Conservation (phyloP, 257 asterid genomes). For the Ilex asprella region DNA sequence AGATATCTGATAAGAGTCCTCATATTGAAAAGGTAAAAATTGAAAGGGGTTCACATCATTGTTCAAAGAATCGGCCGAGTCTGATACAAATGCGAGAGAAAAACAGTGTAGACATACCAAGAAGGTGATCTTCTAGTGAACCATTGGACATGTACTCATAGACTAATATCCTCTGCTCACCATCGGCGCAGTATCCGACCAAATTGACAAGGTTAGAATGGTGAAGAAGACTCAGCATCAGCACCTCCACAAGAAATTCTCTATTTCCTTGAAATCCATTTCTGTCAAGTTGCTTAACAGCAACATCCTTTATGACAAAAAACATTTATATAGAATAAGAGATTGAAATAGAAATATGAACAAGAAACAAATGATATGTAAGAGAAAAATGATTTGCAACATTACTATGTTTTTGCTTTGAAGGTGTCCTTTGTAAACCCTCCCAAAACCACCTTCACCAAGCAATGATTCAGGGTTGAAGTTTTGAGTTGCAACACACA, state of each 20-base stretch:
- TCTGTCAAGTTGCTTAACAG: slow-evolving; percentile 51
- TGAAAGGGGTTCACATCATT: no score
- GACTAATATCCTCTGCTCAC: slow-evolving; percentile 43
- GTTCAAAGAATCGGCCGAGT: no score
- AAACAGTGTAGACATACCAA: slow-evolving; percentile 20
- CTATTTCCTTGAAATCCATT: slow-evolving; percentile 60
- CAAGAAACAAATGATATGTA: neutral
- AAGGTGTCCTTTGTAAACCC: slow-evolving; percentile 51
- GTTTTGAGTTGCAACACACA: slow-evolving; percentile 36
- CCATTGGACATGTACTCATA: slow-evolving; percentile 52
- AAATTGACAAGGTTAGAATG: slow-evolving; percentile 51
- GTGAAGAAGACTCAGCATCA: slow-evolving; percentile 46
- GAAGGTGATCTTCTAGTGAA: slow-evolving; percentile 55
- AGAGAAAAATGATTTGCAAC: neutral
- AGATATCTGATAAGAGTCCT: no score
- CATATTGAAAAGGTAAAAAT: neutral
- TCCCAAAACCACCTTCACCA: slow-evolving; percentile 75
- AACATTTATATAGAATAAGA: neutral
- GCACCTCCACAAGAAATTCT: slow-evolving; percentile 54
- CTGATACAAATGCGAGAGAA: neutral
- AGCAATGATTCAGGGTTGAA: slow-evolving; percentile 27
- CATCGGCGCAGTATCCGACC: slow-evolving; percentile 59
- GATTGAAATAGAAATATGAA: neutral
- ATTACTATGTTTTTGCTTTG: slow-evolving; percentile 33
- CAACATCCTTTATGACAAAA: slow-evolving; percentile 38